Evolutionary conservation across 1,284 basidiomycete genomes (phyloP), one percentile per base, ranked within the genome.

Genomic region (Schizophyllum amplum): DNA sequence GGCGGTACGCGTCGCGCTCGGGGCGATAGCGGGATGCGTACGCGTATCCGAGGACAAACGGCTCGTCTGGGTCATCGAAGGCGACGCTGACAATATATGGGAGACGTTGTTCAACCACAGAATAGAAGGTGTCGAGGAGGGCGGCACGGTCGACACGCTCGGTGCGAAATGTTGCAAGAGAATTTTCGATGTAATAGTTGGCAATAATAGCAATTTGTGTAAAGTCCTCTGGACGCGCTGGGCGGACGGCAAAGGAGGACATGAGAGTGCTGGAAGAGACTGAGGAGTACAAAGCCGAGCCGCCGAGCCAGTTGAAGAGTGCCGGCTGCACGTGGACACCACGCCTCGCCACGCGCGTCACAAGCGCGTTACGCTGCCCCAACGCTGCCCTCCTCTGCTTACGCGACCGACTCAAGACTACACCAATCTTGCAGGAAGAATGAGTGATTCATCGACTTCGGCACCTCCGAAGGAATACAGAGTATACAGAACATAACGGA

Each of bases 21-120:
- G 60, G 60, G 33, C 60, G 55, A 50, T 59, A 59, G 15, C 60
- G 58, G 6, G 60, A 55, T 17, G 58, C 58, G 23, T 61, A 61
- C 4, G 58, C 48, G 42, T 59, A 59, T 5, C 60, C 60, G 13
- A 61, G 49, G 7, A 61, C 21, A 20, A 5, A 17, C n/a, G 49
- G 26, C 23, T 47, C 24, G 6, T 51, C 25, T 2, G 53, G 20
- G 25, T 55, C 52, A 42, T 42, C 33, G 7, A 42, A 42, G n/a
- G 46, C 47, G 42, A 54, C 25, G 21, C 55, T 55, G 20, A 61
- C 60, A 22, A 61, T 27, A 33, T 55, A 61, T 13, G 60, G 58
- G 46, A 57, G 51, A 4, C 54, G 53, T 42, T 55, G 53, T 6
- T 17, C 53, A 4, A 25, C 24, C 27, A 59, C 23, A 33, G 58